A percentile compares a stretch with the other conserved stretches of the same genome.
phyloP scores from a whole-genome alignment of 768 basidiomycete genomes.

The Mrakia frigida region DNA sequence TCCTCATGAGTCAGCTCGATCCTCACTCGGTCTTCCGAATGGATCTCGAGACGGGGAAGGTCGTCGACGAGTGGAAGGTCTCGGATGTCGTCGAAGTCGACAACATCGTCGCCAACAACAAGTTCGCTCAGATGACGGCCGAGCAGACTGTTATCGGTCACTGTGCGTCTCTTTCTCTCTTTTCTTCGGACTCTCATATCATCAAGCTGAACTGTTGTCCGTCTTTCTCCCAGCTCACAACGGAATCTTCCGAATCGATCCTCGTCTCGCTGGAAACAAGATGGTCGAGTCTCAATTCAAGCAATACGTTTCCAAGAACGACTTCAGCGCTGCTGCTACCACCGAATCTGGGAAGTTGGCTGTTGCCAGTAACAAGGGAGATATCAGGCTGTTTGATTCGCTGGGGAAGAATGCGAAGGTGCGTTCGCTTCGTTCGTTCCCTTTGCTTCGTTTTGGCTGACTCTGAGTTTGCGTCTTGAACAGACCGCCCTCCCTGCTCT shows the following conservation, averaged over 20 bases:
- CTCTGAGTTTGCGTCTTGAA: background rate
- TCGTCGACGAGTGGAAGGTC: conserved; percentile 99
- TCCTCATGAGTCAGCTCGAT: conserved; percentile 76
- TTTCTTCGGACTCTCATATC: background rate
- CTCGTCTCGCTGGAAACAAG: conserved; percentile 84
- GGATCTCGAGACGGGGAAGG: conserved; percentile 87
- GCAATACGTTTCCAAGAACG: conserved; percentile 91
- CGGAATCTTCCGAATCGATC: conserved; percentile 95
- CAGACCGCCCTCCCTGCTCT: conserved; percentile 85
- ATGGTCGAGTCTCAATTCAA: conserved; percentile 92
- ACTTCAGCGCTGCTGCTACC: conserved; percentile 86
- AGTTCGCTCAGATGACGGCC: conserved; percentile 86
- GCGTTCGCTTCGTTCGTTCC: background rate
- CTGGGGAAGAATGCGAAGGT: conserved; percentile 95
- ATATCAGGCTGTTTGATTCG: conserved; percentile 87
- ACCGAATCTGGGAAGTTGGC: conserved; percentile 82
- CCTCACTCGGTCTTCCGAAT: conserved; percentile 78
- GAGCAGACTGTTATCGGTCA: conserved; percentile 87
- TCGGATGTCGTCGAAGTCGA: conserved; percentile 79
- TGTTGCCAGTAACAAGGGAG: conserved; percentile 93
- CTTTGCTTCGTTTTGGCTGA: background rate
- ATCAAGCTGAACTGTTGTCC: conserved; percentile 3
- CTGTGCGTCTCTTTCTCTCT: conserved; percentile 37
- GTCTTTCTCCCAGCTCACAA: conserved; percentile 64
- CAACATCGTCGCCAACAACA: conserved; percentile 85